phyloP scores from a whole-genome alignment of 2,329 filamentous ascomycete species.

The Daldinia sp. region DNA sequence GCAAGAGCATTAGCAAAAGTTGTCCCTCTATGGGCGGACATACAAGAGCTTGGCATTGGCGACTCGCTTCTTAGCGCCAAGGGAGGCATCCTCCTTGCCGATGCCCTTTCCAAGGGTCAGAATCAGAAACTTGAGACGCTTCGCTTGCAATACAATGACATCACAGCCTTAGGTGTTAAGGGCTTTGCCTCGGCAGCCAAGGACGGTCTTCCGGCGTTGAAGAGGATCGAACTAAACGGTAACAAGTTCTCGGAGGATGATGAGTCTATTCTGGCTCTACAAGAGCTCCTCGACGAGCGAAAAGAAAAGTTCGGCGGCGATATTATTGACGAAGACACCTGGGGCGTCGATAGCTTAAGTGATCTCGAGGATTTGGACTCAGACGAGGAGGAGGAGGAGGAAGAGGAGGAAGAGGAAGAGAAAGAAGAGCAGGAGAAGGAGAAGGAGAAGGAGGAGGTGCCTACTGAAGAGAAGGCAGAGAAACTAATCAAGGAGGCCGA shows the following conservation, averaged over 20 bases:
- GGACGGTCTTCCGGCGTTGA: constrained; percentile 77
- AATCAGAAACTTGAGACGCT: constrained; percentile 85
- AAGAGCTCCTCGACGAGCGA: constrained; percentile 78
- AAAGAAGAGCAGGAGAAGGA: constrained; percentile 74
- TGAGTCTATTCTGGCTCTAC: constrained; percentile 73
- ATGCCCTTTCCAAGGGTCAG: constrained; percentile 78
- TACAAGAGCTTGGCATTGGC: constrained; percentile 87
- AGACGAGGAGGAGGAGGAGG: constrained; percentile 76
- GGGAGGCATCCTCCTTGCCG: constrained; percentile 79
- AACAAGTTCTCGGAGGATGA: constrained; percentile 96
- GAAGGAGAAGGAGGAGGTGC: constrained; percentile 71
- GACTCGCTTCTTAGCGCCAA: constrained; percentile 87
- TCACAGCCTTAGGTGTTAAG: constrained; percentile 80
- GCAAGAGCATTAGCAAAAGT: constrained; percentile 82
- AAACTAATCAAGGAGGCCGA: constrained; percentile 77
- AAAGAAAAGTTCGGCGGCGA: constrained; percentile 79
- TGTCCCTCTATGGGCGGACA: constrained; percentile 76
- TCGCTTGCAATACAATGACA: constrained; percentile 93
- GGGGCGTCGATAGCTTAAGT: constrained; percentile 87
- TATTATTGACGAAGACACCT: constrained; percentile 78
- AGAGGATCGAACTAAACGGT: constrained; percentile 92
- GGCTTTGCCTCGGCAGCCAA: constrained; percentile 76
- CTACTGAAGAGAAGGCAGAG: constrained; percentile 73
- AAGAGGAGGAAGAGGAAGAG: constrained; percentile 77
- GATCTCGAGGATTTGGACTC: constrained; percentile 83